Base-by-base conservation (phyloP, 1,284 basidiomycete species). In the Agaricales sp. region DNA sequence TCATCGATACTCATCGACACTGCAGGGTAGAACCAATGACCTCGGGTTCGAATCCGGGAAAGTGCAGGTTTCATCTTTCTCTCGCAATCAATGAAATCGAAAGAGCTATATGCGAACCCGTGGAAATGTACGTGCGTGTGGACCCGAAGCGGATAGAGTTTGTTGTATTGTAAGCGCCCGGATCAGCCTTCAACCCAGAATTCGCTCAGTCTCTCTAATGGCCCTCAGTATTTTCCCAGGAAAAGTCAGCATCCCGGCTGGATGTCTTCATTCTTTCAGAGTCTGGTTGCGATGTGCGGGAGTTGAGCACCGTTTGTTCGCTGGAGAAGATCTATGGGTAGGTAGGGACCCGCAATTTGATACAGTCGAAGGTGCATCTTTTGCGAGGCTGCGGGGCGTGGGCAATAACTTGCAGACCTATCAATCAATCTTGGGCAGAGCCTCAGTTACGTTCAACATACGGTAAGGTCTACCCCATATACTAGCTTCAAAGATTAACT, bases 281-380 rank as follows among this genome's bases (percentile, higher is more conserved):
- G 73, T 80, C 14, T 82, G 79, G 79, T 61, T 82, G 35, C 68
- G 74, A 8, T 67, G 67, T 2, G 70, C 70, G 30, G 69, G 65
- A 8, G 61, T 76, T 19, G 75, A 80, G 51, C 80, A 80, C 51
- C 71, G 77, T 22, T 50, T 82, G 43, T 82, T 82, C 54, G 69
- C 69, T 37, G 74, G 75, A 18, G 76, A 78, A 54, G 74, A 78
- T 19, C 56, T 81, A 20, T 80, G 77, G 77, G 61, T 81, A 4
- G 78, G 74, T 11, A 74, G 66, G 56, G 77, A 82, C 55, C 75
- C 75, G 2, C 75, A 82, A 55, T 81, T 82, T 57, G 60, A 64
- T 39, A 63, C 71, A 1, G 71, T 82, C 38, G 61, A 64, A n/a
- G 69, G 78, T 48, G 77, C 74, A 11, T 72, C 73, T 1, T 75